These are phyloP conservation scores for Clarireedia hainanense DNA, from an alignment of 2,329 filamentous ascomycete genomes.

Conservation along the genomic window DNA sequence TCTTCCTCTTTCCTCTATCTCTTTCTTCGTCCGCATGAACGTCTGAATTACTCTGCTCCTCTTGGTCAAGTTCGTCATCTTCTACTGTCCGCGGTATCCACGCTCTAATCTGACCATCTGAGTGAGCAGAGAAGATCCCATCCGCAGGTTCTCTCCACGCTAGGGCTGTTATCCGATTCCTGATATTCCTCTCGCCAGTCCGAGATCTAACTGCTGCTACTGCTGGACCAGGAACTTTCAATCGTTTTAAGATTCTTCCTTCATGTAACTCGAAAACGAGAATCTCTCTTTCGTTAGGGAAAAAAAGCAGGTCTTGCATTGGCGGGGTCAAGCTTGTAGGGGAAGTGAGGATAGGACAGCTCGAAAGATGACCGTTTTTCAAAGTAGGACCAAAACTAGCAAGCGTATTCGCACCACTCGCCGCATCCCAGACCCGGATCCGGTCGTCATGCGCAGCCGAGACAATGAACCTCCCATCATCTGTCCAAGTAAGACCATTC, in stretches of 20 bases:
- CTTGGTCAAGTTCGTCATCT: slow-evolving; percentile 41
- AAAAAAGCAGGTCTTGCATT: slow-evolving; percentile 63
- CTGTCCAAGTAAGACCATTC: slow-evolving; percentile 79
- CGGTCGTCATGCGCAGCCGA: slow-evolving; percentile 77
- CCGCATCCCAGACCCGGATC: slow-evolving; percentile 80
- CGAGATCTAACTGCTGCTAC: slow-evolving; percentile 39
- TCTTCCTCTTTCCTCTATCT: slow-evolving; percentile 53
- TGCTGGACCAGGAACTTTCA: slow-evolving; percentile 56
- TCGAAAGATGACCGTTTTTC: slow-evolving; percentile 61
- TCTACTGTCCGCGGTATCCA: slow-evolving; percentile 61
- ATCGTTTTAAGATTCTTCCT: slow-evolving; percentile 61
- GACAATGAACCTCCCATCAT: slow-evolving; percentile 68
- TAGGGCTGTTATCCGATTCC: slow-evolving; percentile 64
- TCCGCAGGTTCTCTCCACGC: slow-evolving; percentile 63
- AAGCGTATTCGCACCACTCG: slow-evolving; percentile 75
- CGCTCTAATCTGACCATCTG: slow-evolving; percentile 73
- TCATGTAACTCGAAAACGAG: slow-evolving; percentile 73
- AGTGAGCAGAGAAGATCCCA: slow-evolving; percentile 71
- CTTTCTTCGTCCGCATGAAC: slow-evolving; percentile 37
- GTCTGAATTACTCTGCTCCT: slow-evolving; percentile 31
- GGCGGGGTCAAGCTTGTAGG: slow-evolving; percentile 50
- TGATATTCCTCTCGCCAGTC: slow-evolving; percentile 48
- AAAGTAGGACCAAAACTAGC: slow-evolving; percentile 80
- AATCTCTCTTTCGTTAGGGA: slow-evolving; percentile 75
- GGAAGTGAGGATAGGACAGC: slow-evolving; percentile 52